Percentiles rank a stretch among this genome's conserved stretches.
Conservation (phyloP, 257 asterid genomes). For the Primulina huaijiensis region DNA sequence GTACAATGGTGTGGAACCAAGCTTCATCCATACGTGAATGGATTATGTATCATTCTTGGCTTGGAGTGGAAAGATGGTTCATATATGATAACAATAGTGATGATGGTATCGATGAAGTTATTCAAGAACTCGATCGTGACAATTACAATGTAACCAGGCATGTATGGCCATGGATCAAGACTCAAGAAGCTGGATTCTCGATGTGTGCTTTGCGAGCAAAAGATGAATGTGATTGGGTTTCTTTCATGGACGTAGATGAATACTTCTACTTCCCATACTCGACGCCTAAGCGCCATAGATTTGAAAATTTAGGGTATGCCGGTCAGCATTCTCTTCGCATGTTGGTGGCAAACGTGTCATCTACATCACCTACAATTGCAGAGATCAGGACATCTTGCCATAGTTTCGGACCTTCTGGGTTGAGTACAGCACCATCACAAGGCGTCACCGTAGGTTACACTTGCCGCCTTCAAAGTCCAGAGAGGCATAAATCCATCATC, state of each 20-base stretch:
- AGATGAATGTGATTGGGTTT: conserved; percentile 74
- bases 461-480: conserved; percentile 87
- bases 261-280: conserved; percentile 78
- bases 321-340: conserved; percentile 52
- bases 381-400: conserved; percentile 87
- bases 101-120: conserved; percentile 52
- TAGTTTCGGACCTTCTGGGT: conserved; percentile 92
- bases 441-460: conserved; percentile 92
- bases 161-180: conserved; percentile 97
- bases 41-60: conserved; percentile 83
- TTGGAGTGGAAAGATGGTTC: conserved; percentile 92
- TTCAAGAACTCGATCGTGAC: conserved; percentile 48
- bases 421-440: conserved; percentile 51
- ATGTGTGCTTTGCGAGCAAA: conserved; percentile 85
- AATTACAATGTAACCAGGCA: conserved; percentile 71
- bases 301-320: conserved; percentile 39
- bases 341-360: conserved; percentile 57
- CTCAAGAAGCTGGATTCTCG: conserved; percentile 98
- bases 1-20: conserved; percentile 99
- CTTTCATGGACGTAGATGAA: conserved; percentile 96
- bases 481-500: conserved; percentile 89
- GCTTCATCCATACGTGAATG: conserved; percentile 76
- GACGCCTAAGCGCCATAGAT: conserved; percentile 31
- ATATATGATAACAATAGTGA: conserved; percentile 88
- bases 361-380: conserved; percentile 48